These are phyloP conservation scores for Cornus suecica DNA, from an alignment of 148 eudicot species.

Conservation along the genomic window DNA sequence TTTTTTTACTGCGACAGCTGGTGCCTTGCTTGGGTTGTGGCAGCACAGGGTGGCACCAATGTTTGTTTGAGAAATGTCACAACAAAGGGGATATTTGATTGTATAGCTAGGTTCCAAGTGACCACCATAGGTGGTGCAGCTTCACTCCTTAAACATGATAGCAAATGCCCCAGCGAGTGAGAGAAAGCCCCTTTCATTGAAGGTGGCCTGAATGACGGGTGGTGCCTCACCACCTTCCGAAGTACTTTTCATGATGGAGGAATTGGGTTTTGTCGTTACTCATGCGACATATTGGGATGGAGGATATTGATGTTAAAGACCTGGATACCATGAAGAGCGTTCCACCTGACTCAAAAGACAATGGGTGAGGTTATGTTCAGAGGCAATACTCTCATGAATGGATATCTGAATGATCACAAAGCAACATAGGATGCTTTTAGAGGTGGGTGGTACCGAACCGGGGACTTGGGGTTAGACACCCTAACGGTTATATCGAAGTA, in stretches of 20 bases:
- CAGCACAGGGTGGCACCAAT: slow-evolving; percentile 71
- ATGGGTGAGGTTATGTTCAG: slow-evolving; percentile 77
- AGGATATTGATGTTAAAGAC: slow-evolving; percentile 56
- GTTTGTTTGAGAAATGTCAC: slow-evolving; percentile 54
- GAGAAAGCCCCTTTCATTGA: slow-evolving; percentile 36
- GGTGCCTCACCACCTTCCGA: slow-evolving; percentile 67
- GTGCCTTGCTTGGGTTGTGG: slow-evolving; percentile 72
- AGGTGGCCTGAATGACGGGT: slow-evolving; percentile 54
- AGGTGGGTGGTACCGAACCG: slow-evolving; percentile 67
- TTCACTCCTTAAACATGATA: slow-evolving; percentile 57
- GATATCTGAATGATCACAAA: slow-evolving; percentile 45
- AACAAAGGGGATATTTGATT: slow-evolving; percentile 40
- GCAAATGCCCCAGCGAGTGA: slow-evolving; percentile 35
- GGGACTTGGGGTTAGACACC: slow-evolving; percentile 64
- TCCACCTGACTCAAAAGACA: slow-evolving; percentile 53
- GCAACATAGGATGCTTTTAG: slow-evolving; percentile 57
- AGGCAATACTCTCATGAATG: slow-evolving; percentile 74
- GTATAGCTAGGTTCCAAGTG: slow-evolving; percentile 36
- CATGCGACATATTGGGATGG: slow-evolving; percentile 56
- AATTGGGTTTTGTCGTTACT: slow-evolving; percentile 45
- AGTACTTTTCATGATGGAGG: slow-evolving; percentile 56
- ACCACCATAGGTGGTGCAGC: slow-evolving; percentile 76
- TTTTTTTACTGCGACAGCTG: slow-evolving; percentile 87
- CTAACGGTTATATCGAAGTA: slow-evolving; percentile 58
- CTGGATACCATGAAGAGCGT: slow-evolving; percentile 51